Evolutionary conservation across 257 asterid genomes (phyloP).

Genomic region (Vinca minor): DNA sequence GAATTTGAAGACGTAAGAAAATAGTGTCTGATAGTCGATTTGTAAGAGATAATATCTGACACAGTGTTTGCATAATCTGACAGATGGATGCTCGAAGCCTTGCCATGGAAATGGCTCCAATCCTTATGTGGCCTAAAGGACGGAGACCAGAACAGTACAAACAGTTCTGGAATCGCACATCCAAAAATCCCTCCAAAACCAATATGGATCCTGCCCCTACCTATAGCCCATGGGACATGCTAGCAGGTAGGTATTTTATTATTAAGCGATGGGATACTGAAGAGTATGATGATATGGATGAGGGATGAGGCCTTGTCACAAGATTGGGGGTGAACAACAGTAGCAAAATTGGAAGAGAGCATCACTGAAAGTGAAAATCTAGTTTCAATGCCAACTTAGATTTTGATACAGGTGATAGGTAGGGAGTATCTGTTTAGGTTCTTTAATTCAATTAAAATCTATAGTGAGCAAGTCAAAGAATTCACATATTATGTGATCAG

Average conservation of each 20-base stretch:
- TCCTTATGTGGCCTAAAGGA: constrained; percentile 79
- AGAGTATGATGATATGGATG: too few relatives aligned
- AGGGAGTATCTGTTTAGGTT: too few relatives aligned
- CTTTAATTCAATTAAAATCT: neutral
- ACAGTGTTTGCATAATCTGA: constrained; percentile 17
- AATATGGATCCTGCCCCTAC: constrained; percentile 31
- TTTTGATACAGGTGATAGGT: too few relatives aligned
- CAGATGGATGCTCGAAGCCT: constrained; percentile 95
- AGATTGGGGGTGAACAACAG: too few relatives aligned
- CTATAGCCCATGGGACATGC: constrained; percentile 54
- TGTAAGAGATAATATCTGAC: neutral
- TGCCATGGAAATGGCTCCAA: constrained; percentile 81
- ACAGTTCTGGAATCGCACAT: constrained; percentile 50
- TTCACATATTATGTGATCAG: too few relatives aligned
- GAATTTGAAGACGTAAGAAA: neutral
- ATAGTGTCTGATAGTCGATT: neutral
- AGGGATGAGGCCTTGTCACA: too few relatives aligned
- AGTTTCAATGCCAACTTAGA: too few relatives aligned
- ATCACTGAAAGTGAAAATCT: too few relatives aligned
- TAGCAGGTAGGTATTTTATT: constrained; percentile 43
- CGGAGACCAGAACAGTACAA: constrained; percentile 51
- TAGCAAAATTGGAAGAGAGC: too few relatives aligned
- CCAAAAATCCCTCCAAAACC: constrained; percentile 35
- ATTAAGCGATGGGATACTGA: too few relatives aligned
- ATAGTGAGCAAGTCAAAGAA: too few relatives aligned